A percentile compares a stretch with the other conserved stretches of the same genome.
Conservation (phyloP, 2,329 filamentous ascomycete species). For the Fusarium sp. region DNA sequence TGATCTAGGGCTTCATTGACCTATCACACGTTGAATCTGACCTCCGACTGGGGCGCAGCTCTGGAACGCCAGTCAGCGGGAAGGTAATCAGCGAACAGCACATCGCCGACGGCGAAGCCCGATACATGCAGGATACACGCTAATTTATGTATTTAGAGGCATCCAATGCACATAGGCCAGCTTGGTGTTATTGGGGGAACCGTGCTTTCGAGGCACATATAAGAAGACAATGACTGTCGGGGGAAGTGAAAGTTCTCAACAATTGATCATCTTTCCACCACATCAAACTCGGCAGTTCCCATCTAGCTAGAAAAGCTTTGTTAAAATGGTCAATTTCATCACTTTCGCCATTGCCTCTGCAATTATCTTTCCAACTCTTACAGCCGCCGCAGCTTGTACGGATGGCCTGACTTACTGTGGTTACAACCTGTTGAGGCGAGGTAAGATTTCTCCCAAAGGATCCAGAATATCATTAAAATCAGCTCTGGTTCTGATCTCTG, state of each 20-base stretch:
- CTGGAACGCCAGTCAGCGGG: neutral
- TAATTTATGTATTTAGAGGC: neutral
- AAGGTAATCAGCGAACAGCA: neutral
- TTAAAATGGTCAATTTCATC: neutral
- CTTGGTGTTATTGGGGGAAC: neutral
- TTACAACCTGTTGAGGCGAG: neutral
- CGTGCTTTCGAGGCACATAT: neutral
- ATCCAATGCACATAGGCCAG: neutral
- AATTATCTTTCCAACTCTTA: neutral
- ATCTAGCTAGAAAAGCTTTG: too few relatives aligned
- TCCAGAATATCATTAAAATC: rapidly evolving
- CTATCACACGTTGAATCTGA: neutral
- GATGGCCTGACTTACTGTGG: slow-evolving; percentile 1
- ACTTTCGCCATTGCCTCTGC: neutral
- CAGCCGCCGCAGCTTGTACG: neutral
- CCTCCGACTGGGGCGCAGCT: neutral
- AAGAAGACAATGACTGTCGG: too few relatives aligned
- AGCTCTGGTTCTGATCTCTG: neutral
- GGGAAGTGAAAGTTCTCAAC: too few relatives aligned
- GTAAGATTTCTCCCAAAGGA: neutral
- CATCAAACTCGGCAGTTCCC: neutral
- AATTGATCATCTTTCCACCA: neutral
- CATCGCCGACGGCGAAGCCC: neutral
- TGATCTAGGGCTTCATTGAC: neutral
- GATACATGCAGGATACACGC: neutral